Evolutionary conservation across 2,329 filamentous ascomycete species (phyloP).

Genomic region (Xylaria sp.): DNA sequence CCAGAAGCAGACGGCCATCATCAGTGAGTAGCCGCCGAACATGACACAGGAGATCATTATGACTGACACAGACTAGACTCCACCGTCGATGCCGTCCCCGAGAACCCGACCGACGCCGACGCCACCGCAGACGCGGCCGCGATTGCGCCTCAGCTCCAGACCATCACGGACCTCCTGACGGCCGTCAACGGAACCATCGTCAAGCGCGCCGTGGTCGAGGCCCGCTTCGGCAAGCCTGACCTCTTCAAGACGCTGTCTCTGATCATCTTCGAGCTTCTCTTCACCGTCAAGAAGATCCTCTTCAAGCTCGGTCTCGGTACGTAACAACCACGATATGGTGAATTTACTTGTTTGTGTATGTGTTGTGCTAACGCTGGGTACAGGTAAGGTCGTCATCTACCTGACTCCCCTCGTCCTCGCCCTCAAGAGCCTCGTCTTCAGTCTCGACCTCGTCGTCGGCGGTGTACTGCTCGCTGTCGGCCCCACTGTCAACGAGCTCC

Average conservation of each 20-base stretch:
- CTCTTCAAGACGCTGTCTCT: slow-evolving; percentile 43
- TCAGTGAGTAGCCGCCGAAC: slow-evolving; percentile 39
- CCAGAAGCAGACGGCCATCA: slow-evolving; percentile 44
- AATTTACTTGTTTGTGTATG: not conserved
- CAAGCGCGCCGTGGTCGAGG: slow-evolving; percentile 40
- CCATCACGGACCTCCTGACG: slow-evolving; percentile 41
- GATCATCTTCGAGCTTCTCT: slow-evolving; percentile 44
- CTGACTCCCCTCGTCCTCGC: slow-evolving; percentile 41
- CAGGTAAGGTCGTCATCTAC: slow-evolving; percentile 43
- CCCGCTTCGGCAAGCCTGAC: slow-evolving; percentile 39
- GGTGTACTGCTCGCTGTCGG: slow-evolving; percentile 42
- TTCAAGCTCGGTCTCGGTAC: slow-evolving; percentile 48
- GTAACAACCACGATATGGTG: slow-evolving; percentile 1
- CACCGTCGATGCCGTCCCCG: slow-evolving; percentile 38
- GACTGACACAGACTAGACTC: slow-evolving; percentile 40
- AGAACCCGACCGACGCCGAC: slow-evolving; percentile 37
- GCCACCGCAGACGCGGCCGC: slow-evolving; percentile 34
- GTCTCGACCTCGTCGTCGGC: slow-evolving; percentile 43
- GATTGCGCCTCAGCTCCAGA: slow-evolving; percentile 42
- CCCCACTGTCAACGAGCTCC: slow-evolving; percentile 43
- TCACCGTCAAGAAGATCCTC: slow-evolving; percentile 45
- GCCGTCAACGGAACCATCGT: slow-evolving; percentile 33
- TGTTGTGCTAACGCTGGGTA: slow-evolving; percentile 17
- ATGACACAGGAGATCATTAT: not conserved
- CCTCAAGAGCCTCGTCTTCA: slow-evolving; percentile 42